A percentile compares a stretch with the other conserved stretches of the same genome.
phyloP scores from a whole-genome alignment of 805 yeast genomes.

The Tetrapisispora namnaoensis region DNA sequence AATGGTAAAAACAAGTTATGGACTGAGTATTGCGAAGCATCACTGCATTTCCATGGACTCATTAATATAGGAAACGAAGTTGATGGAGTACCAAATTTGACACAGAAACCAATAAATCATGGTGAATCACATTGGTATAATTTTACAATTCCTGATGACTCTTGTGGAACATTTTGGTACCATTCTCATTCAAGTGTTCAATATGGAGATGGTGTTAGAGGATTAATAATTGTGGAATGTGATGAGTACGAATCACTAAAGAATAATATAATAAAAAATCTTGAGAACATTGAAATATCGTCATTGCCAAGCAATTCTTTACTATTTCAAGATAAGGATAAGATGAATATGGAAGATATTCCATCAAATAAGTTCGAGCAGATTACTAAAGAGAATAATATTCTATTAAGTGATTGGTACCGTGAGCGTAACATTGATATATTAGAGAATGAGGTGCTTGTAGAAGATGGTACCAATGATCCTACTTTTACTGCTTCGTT shows the following conservation, averaged over 20 bases:
- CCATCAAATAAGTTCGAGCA: neutral
- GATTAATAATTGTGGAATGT: slow-evolving; percentile 47
- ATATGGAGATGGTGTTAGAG: slow-evolving; percentile 42
- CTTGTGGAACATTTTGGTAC: slow-evolving; percentile 48
- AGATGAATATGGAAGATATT: neutral
- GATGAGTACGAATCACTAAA: slow-evolving; percentile 30
- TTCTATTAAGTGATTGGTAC: slow-evolving; percentile 54
- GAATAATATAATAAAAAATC: slow-evolving; percentile 11
- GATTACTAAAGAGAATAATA: slow-evolving; percentile 44
- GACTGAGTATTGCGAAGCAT: slow-evolving; percentile 22
- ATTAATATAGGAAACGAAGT: slow-evolving; percentile 36
- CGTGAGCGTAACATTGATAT: slow-evolving; percentile 36
- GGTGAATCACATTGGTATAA: slow-evolving; percentile 46
- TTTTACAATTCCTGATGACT: slow-evolving; percentile 34
- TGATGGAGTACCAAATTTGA: slow-evolving; percentile 36
- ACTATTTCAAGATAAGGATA: neutral
- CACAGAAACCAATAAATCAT: slow-evolving; percentile 64
- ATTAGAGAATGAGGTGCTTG: slow-evolving; percentile 20
- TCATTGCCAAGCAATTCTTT: neutral
- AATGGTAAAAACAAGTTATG: slow-evolving; percentile 5
- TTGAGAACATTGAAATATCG: slow-evolving; percentile 2
- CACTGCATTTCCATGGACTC: slow-evolving; percentile 48
- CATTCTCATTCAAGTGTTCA: slow-evolving; percentile 46
- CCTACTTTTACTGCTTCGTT: slow-evolving; percentile 21
- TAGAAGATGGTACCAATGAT: slow-evolving; percentile 18